Evolutionary conservation across 2,329 filamentous ascomycete species (phyloP).

Genomic region (Alternaria ventricosa): DNA sequence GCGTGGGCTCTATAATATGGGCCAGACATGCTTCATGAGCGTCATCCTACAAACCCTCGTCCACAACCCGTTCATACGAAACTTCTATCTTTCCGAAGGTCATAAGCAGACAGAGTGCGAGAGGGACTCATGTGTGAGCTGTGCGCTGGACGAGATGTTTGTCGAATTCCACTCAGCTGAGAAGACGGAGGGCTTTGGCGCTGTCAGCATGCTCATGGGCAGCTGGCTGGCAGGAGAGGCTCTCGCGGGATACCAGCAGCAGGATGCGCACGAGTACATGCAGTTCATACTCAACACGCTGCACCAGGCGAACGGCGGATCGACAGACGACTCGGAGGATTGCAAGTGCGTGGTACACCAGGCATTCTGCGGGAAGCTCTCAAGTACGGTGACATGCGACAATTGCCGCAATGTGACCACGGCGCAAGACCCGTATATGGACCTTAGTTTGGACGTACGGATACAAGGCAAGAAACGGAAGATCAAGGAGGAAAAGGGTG

Average conservation of each 20-base stretch:
- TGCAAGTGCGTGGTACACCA: conserved; percentile 94
- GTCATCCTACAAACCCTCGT: conserved; percentile 92
- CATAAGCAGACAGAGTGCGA: conserved; percentile 80
- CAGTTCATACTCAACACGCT: conserved; percentile 93
- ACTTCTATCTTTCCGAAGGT: conserved; percentile 90
- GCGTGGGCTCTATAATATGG: conserved; percentile 93
- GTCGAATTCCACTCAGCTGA: conserved; percentile 71
- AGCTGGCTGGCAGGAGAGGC: conserved; percentile 82
- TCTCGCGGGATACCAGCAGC: conserved; percentile 85
- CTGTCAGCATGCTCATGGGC: conserved; percentile 84
- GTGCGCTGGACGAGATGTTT: conserved; percentile 68
- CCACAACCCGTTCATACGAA: conserved; percentile 89
- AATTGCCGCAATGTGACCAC: conserved; percentile 83
- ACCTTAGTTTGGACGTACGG: conserved; percentile 87
- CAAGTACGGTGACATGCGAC: conserved; percentile 88
- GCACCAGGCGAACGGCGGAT: conserved; percentile 76
- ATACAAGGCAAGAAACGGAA: conserved; percentile 72
- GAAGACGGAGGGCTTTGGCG: conserved; percentile 87
- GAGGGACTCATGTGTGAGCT: conserved; percentile 63
- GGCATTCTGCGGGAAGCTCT: conserved; percentile 90
- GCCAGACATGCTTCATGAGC: conserved; percentile 98
- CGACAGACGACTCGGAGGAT: conserved; percentile 42
- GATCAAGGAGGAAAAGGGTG: conserved; percentile 47
- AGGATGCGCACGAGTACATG: conserved; percentile 97
- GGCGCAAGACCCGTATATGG: conserved; percentile 86